Conservation (phyloP, 345 rosid species). For the Eucalyptus marginata region DNA sequence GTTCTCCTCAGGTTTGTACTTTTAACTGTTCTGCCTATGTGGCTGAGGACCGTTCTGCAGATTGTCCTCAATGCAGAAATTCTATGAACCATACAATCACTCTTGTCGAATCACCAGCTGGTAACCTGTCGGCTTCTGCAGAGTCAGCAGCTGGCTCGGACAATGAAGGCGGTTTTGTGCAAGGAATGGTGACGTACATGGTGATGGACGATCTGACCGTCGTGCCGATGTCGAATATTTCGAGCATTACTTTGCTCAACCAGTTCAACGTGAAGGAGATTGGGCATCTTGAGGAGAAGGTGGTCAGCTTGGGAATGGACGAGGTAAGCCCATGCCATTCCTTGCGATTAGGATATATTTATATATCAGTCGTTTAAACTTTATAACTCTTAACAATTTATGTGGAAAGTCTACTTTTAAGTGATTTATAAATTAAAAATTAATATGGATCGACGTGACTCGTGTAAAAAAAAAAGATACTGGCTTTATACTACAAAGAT, state of each 20-base stretch:
- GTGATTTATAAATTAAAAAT: neutral
- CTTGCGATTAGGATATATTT: neutral
- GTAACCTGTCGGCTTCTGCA: neutral
- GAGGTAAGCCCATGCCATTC: neutral
- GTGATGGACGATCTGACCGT: constrained; percentile 16
- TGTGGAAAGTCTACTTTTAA: neutral
- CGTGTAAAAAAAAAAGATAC: neutral
- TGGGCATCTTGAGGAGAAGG: neutral
- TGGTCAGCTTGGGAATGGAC: neutral
- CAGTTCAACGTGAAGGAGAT: constrained; percentile 2
- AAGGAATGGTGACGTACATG: constrained; percentile 13
- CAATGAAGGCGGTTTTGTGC: constrained; percentile 1
- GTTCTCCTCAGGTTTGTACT: no score
- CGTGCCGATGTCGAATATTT: constrained; percentile 12
- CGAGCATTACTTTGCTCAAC: constrained; percentile 1
- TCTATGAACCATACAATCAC: neutral
- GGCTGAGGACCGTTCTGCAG: neutral
- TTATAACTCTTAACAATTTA: neutral
- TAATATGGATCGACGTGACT: neutral
- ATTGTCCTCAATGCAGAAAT: neutral
- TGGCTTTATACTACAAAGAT: no score
- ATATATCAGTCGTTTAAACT: neutral
- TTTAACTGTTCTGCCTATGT: neutral
- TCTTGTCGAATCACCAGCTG: neutral
- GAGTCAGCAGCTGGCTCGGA: neutral